Base-by-base conservation (phyloP, 2,329 filamentous ascomycete species). In the Colletotrichum sp. region DNA sequence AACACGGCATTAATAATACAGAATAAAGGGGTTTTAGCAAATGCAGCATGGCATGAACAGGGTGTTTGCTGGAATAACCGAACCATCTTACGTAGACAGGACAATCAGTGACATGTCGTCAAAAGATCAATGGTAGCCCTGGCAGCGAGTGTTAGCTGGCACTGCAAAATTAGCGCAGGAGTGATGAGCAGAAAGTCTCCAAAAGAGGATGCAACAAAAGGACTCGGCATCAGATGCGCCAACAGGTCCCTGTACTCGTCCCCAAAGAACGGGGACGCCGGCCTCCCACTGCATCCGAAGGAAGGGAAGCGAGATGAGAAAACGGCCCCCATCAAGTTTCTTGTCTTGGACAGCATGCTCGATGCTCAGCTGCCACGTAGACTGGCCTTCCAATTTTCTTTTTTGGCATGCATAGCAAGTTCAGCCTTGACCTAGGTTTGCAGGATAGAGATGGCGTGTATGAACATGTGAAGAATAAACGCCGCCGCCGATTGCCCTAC, bases 271-370 rank as follows among this genome's bases (percentile, higher is more conserved):
- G 43, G 43, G n/a, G 43, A 52, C 43, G 43, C 43, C 43, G 43
- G 43, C 43, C n/a, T 52, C 9, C 28, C 30, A 61, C 32, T 61
- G 30, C 59, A 34, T 32, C 26, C 9, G 28, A 21, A 63, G 30
- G 21, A 63, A 34, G 28, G 59, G 59, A 63, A 63, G 59, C 59
- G 59, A 63, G 21, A 30, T 52, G 66, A 43, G 30, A 18, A 34
- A n/a, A 10, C 43, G 13, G 43, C 43, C 43, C 32, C 59, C 59
- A 32, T 61, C 7, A n/a, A 12, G 28, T 9, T n/a, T 34, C 28
- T 1, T 18, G 30, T 34, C 28, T 21, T 48, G 43, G 43, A 52
- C 0, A 52, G 1, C 43, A 21, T 16, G 34, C 10, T 21, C 10
- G 13, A 21, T 16, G 34, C 10, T 21, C 10, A 21, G 43, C 43